phyloP scores from a whole-genome alignment of 441 rosid species.

The Croton setiger region DNA sequence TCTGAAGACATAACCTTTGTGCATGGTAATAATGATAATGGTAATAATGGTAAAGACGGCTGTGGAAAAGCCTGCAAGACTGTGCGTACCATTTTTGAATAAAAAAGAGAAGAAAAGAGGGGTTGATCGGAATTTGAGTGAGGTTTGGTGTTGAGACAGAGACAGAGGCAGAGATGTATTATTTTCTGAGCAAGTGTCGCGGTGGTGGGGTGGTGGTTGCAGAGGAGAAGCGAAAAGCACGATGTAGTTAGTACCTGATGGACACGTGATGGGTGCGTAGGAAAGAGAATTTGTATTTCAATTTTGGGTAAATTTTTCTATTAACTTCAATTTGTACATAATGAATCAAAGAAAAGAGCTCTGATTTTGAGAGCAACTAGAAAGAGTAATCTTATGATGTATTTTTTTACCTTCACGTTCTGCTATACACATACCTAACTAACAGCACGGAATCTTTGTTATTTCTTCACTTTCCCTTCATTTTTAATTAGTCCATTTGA shows the following conservation, averaged over 20 bases:
- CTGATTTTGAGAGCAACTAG: slow-evolving; percentile 29
- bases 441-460: not conserved
- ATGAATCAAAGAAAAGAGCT: slow-evolving; percentile 7
- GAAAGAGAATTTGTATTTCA: slow-evolving; percentile 26
- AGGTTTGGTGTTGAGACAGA: not conserved
- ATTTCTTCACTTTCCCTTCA: not conserved
- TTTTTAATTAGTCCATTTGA: too few relatives aligned
- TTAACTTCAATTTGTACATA: too few relatives aligned
- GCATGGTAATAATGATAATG: slow-evolving; percentile 32
- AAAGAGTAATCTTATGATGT: not conserved
- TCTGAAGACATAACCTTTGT: slow-evolving; percentile 27
- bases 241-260: slow-evolving; percentile 37
- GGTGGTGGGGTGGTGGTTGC: slow-evolving; percentile 23
- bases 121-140: slow-evolving; percentile 13
- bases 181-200: slow-evolving; percentile 21
- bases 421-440: not conserved
- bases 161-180: not conserved
- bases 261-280: slow-evolving; percentile 45
- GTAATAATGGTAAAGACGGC: slow-evolving; percentile 41
- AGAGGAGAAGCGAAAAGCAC: slow-evolving; percentile 34
- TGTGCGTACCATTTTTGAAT: slow-evolving; percentile 16
- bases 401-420: not conserved
- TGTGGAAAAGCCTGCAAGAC: slow-evolving; percentile 23
- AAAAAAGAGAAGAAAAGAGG: not conserved
- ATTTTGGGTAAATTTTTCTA: too few relatives aligned